Percentiles rank a stretch among this genome's conserved stretches.
phyloP scores from a whole-genome alignment of 2,329 filamentous ascomycete genomes.

The Fusarium acutatum region DNA sequence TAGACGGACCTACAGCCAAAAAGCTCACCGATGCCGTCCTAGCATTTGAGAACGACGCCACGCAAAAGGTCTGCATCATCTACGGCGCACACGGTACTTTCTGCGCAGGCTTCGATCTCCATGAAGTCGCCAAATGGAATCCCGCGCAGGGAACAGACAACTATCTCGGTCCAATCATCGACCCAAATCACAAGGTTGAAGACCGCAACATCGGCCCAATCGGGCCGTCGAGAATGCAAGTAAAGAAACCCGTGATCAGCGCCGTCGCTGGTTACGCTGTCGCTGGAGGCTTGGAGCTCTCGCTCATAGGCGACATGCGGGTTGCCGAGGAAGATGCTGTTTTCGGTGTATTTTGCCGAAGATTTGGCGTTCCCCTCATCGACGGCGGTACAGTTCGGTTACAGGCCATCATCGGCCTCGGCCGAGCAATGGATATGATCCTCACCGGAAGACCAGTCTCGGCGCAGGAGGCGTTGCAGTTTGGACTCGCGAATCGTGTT shows the following conservation, averaged over 20 bases:
- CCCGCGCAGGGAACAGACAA: background rate
- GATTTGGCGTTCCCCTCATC: slow-evolving; percentile 15
- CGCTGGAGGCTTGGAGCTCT: background rate
- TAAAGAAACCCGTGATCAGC: slow-evolving; percentile 12
- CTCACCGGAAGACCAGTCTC: background rate
- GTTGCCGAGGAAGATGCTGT: slow-evolving; percentile 1
- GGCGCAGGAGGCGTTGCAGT: slow-evolving; percentile 11
- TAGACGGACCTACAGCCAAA: slow-evolving; percentile 3
- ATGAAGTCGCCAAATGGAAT: slow-evolving; percentile 6
- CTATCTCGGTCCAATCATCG: background rate
- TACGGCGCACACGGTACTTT: background rate
- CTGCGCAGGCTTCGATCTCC: slow-evolving; percentile 11
- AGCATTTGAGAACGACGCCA: background rate
- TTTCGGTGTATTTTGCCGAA: slow-evolving; percentile 5
- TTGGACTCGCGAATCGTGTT: slow-evolving; percentile 5
- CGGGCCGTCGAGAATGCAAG: background rate
- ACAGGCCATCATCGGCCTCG: slow-evolving; percentile 8
- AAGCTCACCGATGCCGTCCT: background rate
- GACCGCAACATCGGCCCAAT: background rate
- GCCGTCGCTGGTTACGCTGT: slow-evolving; percentile 2
- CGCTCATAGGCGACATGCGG: slow-evolving; percentile 7
- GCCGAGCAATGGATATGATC: slow-evolving; percentile 10
- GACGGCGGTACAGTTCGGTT: slow-evolving; percentile 11
- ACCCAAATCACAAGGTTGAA: background rate
- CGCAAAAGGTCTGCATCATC: slow-evolving; percentile 1